phyloP scores from a whole-genome alignment of 805 yeast species.

The Nakazawaea anatomiae region DNA sequence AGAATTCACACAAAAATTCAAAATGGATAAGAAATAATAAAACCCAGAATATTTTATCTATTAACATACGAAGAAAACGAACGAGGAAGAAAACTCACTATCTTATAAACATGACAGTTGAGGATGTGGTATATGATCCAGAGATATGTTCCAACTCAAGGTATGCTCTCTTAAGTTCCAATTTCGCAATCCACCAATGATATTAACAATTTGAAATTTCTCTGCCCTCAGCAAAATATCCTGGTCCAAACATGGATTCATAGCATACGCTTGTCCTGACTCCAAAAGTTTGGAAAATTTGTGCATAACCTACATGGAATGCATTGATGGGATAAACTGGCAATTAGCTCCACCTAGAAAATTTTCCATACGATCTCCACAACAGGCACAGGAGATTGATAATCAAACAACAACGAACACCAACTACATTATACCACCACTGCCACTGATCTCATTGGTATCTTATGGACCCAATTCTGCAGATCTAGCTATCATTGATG shows the following conservation, averaged over 20 bases:
- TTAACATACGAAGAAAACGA: too few species aligned
- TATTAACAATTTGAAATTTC: neutral
- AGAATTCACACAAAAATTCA: neutral
- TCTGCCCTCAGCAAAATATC: conserved; percentile 30
- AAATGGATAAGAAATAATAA: neutral
- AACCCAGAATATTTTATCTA: too few species aligned
- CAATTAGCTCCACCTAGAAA: conserved; percentile 55
- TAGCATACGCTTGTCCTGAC: conserved; percentile 53
- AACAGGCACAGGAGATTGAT: conserved; percentile 15
- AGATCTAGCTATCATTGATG: conserved; percentile 77
- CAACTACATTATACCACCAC: conserved; percentile 20
- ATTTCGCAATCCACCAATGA: too few species aligned
- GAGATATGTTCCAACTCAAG: neutral
- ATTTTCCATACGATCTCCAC: conserved; percentile 20
- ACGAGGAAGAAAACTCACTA: too few species aligned
- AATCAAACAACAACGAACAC: conserved; percentile 16
- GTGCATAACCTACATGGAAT: conserved; percentile 61
- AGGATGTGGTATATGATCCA: conserved; percentile 3
- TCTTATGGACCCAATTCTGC: conserved; percentile 77
- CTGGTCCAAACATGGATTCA: conserved; percentile 83
- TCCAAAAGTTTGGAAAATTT: conserved; percentile 35
- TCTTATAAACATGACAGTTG: conserved; percentile 1
- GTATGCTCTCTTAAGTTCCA: neutral
- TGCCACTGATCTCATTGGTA: conserved; percentile 33
- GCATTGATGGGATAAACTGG: conserved; percentile 76